Conservation (phyloP, 1,139 yeast genomes). For the Zygosaccharomyces sapae region DNA sequence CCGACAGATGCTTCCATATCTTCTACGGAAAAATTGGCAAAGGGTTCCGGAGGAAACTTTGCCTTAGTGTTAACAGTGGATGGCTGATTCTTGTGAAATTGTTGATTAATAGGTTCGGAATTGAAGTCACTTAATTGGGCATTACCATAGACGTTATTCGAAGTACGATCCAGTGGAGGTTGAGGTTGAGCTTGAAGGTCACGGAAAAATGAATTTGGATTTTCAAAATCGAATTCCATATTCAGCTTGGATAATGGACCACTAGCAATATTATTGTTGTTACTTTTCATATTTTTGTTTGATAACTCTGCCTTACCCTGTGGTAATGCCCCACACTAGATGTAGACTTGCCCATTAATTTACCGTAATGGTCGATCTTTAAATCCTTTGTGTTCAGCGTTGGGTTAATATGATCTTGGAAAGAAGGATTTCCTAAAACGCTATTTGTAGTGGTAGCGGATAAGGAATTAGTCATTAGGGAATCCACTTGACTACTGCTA, state of each 20-base stretch:
- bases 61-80: no score
- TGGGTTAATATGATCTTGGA: constrained; percentile 17
- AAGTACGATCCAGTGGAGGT: not conserved
- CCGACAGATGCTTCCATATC: constrained; percentile 1
- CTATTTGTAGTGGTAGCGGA: constrained; percentile 20
- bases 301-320: not conserved
- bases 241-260: constrained; percentile 15
- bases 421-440: constrained; percentile 6
- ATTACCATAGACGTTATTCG: not conserved
- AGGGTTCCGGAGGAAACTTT: not conserved
- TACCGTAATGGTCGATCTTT: constrained; percentile 9
- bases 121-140: not conserved
- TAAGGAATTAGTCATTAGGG: constrained; percentile 26
- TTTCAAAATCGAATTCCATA: constrained; percentile 29
- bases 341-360: not conserved
- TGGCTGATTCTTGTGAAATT: no score
- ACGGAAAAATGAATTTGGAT: constrained; percentile 19
- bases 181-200: no score
- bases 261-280: not conserved
- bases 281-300: not conserved
- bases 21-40: not conserved
- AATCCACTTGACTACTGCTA: constrained; percentile 28
- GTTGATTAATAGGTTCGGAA: not conserved
- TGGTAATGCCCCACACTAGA: not conserved
- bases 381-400: constrained; percentile 14